These are phyloP conservation scores for Penicillium turbatum DNA, from an alignment of 495 filamentous ascomycete genomes.

Conservation along the genomic window DNA sequence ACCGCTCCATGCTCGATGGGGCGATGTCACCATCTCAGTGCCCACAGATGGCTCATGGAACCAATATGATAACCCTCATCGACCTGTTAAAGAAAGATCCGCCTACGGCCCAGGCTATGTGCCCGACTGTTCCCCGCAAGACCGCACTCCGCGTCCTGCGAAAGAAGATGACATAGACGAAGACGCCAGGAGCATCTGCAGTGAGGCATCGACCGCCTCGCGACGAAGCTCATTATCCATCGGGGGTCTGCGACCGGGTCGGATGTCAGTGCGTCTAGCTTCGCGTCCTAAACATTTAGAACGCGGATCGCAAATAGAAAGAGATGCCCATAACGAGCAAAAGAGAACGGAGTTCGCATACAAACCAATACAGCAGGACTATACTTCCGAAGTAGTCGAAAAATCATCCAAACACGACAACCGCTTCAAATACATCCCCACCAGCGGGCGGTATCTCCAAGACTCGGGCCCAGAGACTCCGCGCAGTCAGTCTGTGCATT, in stretches of 20 bases:
- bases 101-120: slow-evolving; percentile 31
- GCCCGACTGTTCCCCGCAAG: slow-evolving; percentile 17
- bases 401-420: slow-evolving; percentile 9
- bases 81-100: slow-evolving; percentile 12
- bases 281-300: slow-evolving; percentile 22
- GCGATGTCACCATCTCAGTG: slow-evolving; percentile 35
- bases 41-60: slow-evolving; percentile 43
- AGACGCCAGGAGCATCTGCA: slow-evolving; percentile 6
- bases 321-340: slow-evolving; percentile 8
- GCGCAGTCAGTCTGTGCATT: slow-evolving; percentile 21
- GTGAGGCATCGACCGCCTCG: slow-evolving; percentile 8
- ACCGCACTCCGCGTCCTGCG: neutral
- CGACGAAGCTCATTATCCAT: slow-evolving; percentile 27
- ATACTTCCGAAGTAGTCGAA: slow-evolving; percentile 31
- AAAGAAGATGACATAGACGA: slow-evolving; percentile 14
- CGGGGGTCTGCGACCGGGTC: slow-evolving; percentile 24
- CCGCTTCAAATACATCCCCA: slow-evolving; percentile 38
- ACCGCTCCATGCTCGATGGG: slow-evolving; percentile 39
- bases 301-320: slow-evolving; percentile 5
- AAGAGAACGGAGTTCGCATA: slow-evolving; percentile 33
- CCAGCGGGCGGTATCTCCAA: slow-evolving; percentile 23
- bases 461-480: slow-evolving; percentile 3
- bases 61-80: slow-evolving; percentile 36
- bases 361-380: slow-evolving; percentile 33
- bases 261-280: slow-evolving; percentile 33